Conservation (phyloP, 495 filamentous ascomycete genomes). For the Penicillium cinerascens region DNA sequence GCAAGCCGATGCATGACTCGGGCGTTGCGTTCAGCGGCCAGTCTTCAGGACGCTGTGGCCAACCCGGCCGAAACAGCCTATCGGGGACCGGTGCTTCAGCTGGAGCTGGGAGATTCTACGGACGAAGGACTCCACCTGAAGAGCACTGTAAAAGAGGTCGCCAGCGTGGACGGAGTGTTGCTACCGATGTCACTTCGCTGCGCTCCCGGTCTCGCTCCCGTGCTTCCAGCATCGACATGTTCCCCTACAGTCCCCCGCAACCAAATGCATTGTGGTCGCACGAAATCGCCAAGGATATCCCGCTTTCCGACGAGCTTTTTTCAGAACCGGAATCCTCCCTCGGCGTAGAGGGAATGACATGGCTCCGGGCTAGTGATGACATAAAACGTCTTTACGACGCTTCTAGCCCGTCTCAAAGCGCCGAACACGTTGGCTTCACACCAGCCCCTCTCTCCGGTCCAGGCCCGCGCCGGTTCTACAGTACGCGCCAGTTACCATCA, state of each 20-base stretch:
- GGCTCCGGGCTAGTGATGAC: slow-evolving; percentile 15
- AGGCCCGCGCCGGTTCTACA: slow-evolving; percentile 19
- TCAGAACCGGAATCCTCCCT: slow-evolving; percentile 3
- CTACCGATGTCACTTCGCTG: slow-evolving; percentile 4
- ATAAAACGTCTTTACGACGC: background rate
- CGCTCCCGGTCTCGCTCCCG: slow-evolving; percentile 9
- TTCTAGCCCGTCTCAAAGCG: background rate
- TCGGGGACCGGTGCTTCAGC: slow-evolving; percentile 2
- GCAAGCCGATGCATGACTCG: slow-evolving; percentile 4
- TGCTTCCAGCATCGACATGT: slow-evolving; percentile 13
- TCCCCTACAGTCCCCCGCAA: slow-evolving; percentile 25
- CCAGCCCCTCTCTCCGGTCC: background rate
- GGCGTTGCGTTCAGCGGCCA: slow-evolving; percentile 8
- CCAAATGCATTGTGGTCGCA: slow-evolving; percentile 4
- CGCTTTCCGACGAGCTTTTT: background rate
- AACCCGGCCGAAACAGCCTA: background rate
- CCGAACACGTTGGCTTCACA: background rate
- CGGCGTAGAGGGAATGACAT: slow-evolving; percentile 12
- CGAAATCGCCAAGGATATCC: background rate
- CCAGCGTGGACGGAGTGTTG: slow-evolving; percentile 10
- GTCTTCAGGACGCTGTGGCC: slow-evolving; percentile 3
- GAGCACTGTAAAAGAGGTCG: background rate
- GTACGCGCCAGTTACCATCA: slow-evolving; percentile 4
- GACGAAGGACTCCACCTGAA: slow-evolving; percentile 5
- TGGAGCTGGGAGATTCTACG: slow-evolving; percentile 17